Conservation (phyloP, 2,329 filamentous ascomycete species). For the Verticillium tricorpus region DNA sequence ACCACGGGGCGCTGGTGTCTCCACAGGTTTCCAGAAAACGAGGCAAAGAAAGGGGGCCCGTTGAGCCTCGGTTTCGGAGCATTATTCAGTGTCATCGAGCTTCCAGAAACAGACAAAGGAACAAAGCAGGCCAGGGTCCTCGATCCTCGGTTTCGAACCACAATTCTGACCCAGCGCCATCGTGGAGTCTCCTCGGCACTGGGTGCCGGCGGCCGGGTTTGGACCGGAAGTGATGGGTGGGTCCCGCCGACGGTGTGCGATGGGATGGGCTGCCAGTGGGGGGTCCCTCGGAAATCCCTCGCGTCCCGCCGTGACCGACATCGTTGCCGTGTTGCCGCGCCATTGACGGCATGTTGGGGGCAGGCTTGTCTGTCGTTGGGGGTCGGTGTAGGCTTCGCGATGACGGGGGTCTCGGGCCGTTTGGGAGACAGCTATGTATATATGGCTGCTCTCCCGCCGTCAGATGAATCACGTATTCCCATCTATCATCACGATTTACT, state of each 20-base stretch:
- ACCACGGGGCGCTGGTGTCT: neutral
- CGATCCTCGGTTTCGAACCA: neutral
- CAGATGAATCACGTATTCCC: neutral
- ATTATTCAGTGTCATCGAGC: neutral
- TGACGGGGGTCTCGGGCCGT: neutral
- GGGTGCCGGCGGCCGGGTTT: neutral
- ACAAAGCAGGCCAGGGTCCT: neutral
- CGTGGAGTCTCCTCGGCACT: neutral
- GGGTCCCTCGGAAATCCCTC: neutral
- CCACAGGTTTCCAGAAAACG: neutral
- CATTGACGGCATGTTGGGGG: neutral
- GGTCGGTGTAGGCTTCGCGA: neutral
- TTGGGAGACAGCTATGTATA: neutral
- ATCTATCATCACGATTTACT: neutral
- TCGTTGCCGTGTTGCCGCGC: neutral
- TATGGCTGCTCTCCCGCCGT: neutral
- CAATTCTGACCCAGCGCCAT: neutral
- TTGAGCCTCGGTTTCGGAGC: neutral
- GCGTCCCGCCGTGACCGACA: neutral
- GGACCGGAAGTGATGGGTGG: neutral
- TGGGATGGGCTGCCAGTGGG: neutral
- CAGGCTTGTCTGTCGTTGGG: neutral
- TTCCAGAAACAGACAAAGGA: neutral
- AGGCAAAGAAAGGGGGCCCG: neutral
- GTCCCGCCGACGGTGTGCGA: neutral